Evolutionary conservation across 495 filamentous ascomycete genomes (phyloP).

Genomic region (Evernia prunastri): DNA sequence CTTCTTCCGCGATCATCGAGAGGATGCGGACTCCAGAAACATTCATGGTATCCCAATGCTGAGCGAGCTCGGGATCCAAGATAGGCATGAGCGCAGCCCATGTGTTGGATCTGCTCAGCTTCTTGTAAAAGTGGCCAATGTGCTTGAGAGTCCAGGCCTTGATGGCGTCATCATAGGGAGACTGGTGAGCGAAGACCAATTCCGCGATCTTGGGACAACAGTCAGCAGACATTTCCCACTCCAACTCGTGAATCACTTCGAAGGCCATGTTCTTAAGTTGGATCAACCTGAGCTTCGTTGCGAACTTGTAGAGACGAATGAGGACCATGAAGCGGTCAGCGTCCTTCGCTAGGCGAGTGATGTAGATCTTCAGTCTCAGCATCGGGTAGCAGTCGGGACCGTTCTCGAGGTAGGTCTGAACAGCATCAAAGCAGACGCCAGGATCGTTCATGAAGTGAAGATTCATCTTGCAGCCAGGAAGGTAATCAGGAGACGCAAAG

Average conservation of each 20-base stretch:
- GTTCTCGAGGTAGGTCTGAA: slow-evolving; percentile 22
- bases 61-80: slow-evolving; percentile 11
- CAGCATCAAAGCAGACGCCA: slow-evolving; percentile 18
- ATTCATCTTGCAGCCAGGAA: slow-evolving; percentile 16
- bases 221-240: slow-evolving; percentile 9
- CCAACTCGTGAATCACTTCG: slow-evolving; percentile 13
- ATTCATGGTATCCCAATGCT: slow-evolving; percentile 17
- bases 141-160: slow-evolving; percentile 21
- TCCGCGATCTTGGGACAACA: slow-evolving; percentile 18
- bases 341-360: not conserved
- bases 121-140: slow-evolving; percentile 13
- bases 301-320: slow-evolving; percentile 20
- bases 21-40: slow-evolving; percentile 1
- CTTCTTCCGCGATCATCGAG: slow-evolving; percentile 7
- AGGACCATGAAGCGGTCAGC: slow-evolving; percentile 17
- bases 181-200: slow-evolving; percentile 17
- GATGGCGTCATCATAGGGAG: slow-evolving; percentile 12
- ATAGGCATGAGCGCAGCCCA: slow-evolving; percentile 15
- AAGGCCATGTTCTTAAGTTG: slow-evolving; percentile 15
- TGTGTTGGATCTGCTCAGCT: slow-evolving; percentile 15
- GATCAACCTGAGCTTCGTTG: slow-evolving; percentile 17
- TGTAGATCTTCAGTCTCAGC: slow-evolving; percentile 13
- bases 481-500: slow-evolving; percentile 24
- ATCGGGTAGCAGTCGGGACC: slow-evolving; percentile 20
- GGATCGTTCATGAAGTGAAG: slow-evolving; percentile 21